These are phyloP conservation scores for Pelargonium citronellum DNA, from an alignment of 441 rosid species.

Conservation along the genomic window DNA sequence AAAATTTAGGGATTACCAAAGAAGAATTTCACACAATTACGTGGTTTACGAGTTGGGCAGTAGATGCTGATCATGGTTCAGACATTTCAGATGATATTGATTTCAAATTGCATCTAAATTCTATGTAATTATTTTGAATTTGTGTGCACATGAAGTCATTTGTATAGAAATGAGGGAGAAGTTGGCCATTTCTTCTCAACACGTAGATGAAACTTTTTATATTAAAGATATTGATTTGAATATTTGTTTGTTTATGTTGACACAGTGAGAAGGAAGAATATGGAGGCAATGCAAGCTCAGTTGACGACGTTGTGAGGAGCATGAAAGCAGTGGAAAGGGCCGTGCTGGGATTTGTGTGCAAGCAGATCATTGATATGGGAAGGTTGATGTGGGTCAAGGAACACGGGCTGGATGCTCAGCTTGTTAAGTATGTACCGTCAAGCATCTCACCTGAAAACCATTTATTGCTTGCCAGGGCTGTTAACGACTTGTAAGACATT, in stretches of 20 bases:
- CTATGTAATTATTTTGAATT: slow-evolving; percentile 28
- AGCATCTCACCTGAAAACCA: slow-evolving; percentile 74
- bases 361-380: slow-evolving; percentile 71
- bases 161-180: too few species aligned
- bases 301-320: slow-evolving; percentile 53
- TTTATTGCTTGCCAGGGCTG: slow-evolving; percentile 49
- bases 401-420: slow-evolving; percentile 40
- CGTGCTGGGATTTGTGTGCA: slow-evolving; percentile 72
- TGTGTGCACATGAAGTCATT: not conserved
- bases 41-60: slow-evolving; percentile 95
- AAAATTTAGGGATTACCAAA: slow-evolving; percentile 42
- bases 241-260: slow-evolving; percentile 1
- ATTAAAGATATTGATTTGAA: not conserved
- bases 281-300: slow-evolving; percentile 26
- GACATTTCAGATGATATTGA: slow-evolving; percentile 40
- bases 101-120: slow-evolving; percentile 28
- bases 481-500: not conserved
- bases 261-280: slow-evolving; percentile 37
- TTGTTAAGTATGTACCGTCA: slow-evolving; percentile 63
- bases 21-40: slow-evolving; percentile 70
- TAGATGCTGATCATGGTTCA: slow-evolving; percentile 76
- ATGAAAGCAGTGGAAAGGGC: slow-evolving; percentile 69
- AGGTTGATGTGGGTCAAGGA: slow-evolving; percentile 65
- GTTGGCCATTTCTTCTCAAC: not conserved
- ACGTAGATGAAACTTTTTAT: not conserved